phyloP scores from a whole-genome alignment of 371 early-diverging fungal genomes.

The Capniomyces stellatus region DNA sequence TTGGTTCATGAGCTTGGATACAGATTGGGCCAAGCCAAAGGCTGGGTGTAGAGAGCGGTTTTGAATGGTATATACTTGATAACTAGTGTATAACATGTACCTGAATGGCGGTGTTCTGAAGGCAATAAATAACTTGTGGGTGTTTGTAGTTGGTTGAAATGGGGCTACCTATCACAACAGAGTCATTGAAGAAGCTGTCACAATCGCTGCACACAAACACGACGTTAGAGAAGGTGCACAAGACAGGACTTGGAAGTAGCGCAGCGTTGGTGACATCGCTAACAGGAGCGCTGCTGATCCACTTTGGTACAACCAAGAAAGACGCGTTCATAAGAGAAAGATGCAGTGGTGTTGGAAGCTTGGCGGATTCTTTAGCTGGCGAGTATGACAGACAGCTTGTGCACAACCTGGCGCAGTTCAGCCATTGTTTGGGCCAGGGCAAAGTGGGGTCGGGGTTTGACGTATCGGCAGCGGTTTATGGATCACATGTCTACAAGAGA shows the following conservation, averaged over 20 bases:
- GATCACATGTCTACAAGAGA: conserved; percentile 66
- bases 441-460: conserved; percentile 96
- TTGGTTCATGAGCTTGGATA: too few relatives aligned
- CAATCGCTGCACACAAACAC: conserved; percentile 48
- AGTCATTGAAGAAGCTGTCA: conserved; percentile 38
- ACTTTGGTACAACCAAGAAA: conserved; percentile 42
- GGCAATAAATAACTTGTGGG: too few relatives aligned
- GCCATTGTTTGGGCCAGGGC: conserved; percentile 93
- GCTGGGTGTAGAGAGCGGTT: too few relatives aligned
- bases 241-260: conserved; percentile 91
- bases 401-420: conserved; percentile 72
- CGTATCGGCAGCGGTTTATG: conserved; percentile 80
- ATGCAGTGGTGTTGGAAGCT: neutral
- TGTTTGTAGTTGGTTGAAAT: conserved; percentile 6
- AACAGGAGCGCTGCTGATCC: conserved; percentile 52
- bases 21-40: too few relatives aligned
- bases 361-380: neutral
- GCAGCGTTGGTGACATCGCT: conserved; percentile 84
- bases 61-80: too few relatives aligned
- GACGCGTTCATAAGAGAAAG: too few relatives aligned
- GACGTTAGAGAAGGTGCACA: conserved; percentile 55
- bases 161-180: conserved; percentile 32
- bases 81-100: too few relatives aligned
- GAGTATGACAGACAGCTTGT: conserved; percentile 27
- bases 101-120: too few relatives aligned